These are phyloP conservation scores for Suhomyces kunorum DNA, from an alignment of 1,139 yeast genomes.

Conservation along the genomic window DNA sequence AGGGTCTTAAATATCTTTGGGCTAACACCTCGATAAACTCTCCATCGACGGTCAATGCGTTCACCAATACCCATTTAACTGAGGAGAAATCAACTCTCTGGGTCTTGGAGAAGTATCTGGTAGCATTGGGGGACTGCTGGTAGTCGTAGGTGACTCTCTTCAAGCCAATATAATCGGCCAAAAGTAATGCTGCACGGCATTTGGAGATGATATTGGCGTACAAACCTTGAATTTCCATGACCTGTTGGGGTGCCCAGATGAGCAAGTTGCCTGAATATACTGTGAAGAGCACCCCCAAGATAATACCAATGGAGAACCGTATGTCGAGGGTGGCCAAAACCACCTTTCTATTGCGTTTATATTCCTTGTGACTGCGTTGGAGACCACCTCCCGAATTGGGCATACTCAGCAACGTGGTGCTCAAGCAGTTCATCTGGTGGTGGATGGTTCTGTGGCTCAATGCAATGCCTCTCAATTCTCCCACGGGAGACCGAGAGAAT, in stretches of 20 bases:
- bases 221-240: slow-evolving; percentile 81
- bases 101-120: slow-evolving; percentile 77
- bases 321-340: slow-evolving; percentile 78
- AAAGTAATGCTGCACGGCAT: slow-evolving; percentile 67
- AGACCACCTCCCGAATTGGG: slow-evolving; percentile 51
- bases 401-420: slow-evolving; percentile 64
- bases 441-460: slow-evolving; percentile 84
- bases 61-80: slow-evolving; percentile 86
- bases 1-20: slow-evolving; percentile 88
- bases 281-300: slow-evolving; percentile 76
- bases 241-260: slow-evolving; percentile 75
- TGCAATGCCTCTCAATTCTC: slow-evolving; percentile 91
- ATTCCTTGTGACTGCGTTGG: slow-evolving; percentile 33
- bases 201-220: slow-evolving; percentile 80
- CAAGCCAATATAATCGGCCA: slow-evolving; percentile 87
- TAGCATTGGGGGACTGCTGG: slow-evolving; percentile 84
- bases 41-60: slow-evolving; percentile 90
- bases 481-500: slow-evolving; percentile 85
- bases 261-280: slow-evolving; percentile 83
- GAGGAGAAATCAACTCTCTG: slow-evolving; percentile 76
- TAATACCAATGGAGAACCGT: slow-evolving; percentile 84
- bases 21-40: slow-evolving; percentile 88
- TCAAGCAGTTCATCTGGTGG: slow-evolving; percentile 82
- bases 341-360: slow-evolving; percentile 34
- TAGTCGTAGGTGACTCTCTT: slow-evolving; percentile 93